A percentile compares a stretch with the other conserved stretches of the same genome.
These are phyloP conservation scores for Neophaeococcomyces mojaviensis DNA, from an alignment of 2,329 filamentous ascomycete genomes.

Conservation along the genomic window DNA sequence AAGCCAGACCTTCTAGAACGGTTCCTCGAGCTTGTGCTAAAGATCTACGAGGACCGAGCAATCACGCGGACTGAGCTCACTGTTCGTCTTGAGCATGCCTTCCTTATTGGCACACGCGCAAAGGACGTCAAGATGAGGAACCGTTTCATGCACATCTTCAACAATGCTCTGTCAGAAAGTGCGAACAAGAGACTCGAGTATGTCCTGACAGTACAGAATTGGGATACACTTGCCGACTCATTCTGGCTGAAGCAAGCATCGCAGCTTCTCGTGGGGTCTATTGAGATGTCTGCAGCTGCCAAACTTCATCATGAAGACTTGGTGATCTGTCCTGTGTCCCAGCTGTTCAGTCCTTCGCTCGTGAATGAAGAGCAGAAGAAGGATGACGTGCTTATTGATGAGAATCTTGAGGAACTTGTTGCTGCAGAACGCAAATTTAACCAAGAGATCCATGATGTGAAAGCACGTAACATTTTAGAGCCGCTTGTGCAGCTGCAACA, in stretches of 20 bases:
- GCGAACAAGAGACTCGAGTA: constrained; percentile 84
- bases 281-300: constrained; percentile 74
- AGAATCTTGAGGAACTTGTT: constrained; percentile 73
- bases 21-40: constrained; percentile 91
- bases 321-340: constrained; percentile 64
- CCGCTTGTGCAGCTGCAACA: constrained; percentile 90
- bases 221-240: constrained; percentile 88
- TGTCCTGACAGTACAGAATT: constrained; percentile 86
- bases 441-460: constrained; percentile 73
- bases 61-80: constrained; percentile 92
- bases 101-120: constrained; percentile 87
- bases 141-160: constrained; percentile 92
- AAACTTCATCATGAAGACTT: constrained; percentile 81
- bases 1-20: constrained; percentile 82
- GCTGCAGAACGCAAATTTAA: constrained; percentile 74
- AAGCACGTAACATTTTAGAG: constrained; percentile 79
- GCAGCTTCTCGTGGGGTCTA: constrained; percentile 81
- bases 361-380: constrained; percentile 64
- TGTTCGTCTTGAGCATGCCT: constrained; percentile 94
- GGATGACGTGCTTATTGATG: constrained; percentile 65
- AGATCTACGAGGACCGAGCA: constrained; percentile 96
- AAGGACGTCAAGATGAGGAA: constrained; percentile 95
- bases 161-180: constrained; percentile 86
- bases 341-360: constrained; percentile 54
- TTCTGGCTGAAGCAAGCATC: constrained; percentile 97